These are phyloP conservation scores for Fusarium haematococcum DNA, from an alignment of 2,329 filamentous ascomycete species.

Conservation along the genomic window DNA sequence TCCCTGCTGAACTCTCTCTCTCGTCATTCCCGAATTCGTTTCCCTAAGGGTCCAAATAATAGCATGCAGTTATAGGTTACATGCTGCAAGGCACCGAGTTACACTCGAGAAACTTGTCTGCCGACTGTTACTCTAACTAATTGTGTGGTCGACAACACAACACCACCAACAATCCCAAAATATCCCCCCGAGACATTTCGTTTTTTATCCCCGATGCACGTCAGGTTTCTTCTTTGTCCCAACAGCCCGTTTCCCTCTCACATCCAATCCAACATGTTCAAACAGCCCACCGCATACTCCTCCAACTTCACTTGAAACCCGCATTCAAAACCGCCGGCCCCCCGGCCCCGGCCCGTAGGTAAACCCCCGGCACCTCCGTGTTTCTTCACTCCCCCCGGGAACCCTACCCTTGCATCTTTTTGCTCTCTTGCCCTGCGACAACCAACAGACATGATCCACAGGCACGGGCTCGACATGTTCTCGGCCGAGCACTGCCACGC, in stretches of 20 bases:
- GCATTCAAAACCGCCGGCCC: constrained; percentile 27
- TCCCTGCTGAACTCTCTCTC: background rate
- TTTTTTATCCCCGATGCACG: constrained; percentile 22
- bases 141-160: background rate
- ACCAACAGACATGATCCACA: background rate
- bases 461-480: constrained; percentile 24
- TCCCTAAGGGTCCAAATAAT: background rate
- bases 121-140: background rate
- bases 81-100: constrained; percentile 34
- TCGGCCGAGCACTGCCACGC: constrained; percentile 43
- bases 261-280: background rate
- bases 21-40: background rate
- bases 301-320: constrained; percentile 42
- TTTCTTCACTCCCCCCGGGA: constrained; percentile 9
- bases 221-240: background rate
- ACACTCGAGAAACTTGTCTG: background rate
- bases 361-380: constrained; percentile 14
- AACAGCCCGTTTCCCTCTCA: background rate
- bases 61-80: constrained; percentile 24
- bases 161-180: background rate
- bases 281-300: constrained; percentile 39
- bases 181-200: constrained; percentile 14
- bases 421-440: background rate
- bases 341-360: constrained; percentile 1
- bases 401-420: constrained; percentile 11